These are phyloP conservation scores for Stephanodiscus triporus DNA, from an alignment of 108 stramenopile species.

Conservation along the genomic window DNA sequence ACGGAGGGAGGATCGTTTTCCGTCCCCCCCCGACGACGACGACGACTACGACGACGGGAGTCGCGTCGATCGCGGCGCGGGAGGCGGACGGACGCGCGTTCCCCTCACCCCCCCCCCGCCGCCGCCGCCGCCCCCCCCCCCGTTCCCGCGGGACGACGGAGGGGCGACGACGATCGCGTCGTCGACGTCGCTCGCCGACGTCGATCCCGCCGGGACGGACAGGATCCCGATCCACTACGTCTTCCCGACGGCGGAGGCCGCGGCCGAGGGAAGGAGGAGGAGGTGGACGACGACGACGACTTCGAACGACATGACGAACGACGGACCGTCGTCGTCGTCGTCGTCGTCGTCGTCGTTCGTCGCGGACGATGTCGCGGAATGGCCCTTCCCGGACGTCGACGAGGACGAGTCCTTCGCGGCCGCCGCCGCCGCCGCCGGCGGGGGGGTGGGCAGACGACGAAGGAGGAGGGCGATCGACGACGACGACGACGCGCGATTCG, in stretches of 20 bases:
- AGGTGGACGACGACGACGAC: too few species aligned
- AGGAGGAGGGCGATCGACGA: slow-evolving; percentile 12
- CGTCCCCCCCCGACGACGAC: too few species aligned
- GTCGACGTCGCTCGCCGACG: slow-evolving; percentile 7
- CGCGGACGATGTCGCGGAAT: slow-evolving; percentile 17
- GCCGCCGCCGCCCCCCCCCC: slow-evolving; percentile 36
- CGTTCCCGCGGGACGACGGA: not conserved
- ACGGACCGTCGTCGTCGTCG: not conserved
- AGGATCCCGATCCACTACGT: slow-evolving; percentile 49
- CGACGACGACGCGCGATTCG: slow-evolving; percentile 23
- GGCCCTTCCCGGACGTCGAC: slow-evolving; percentile 23
- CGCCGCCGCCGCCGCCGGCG: too few species aligned
- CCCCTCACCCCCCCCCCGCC: not conserved
- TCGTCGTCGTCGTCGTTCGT: slow-evolving; percentile 8
- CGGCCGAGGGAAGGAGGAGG: slow-evolving; percentile 27
- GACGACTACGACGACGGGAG: too few species aligned
- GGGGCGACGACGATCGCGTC: not conserved
- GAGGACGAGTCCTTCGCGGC: slow-evolving; percentile 15
- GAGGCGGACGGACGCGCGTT: not conserved
- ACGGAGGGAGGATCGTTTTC: too few species aligned
- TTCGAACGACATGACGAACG: too few species aligned
- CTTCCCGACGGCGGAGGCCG: slow-evolving; percentile 46
- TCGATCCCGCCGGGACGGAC: slow-evolving; percentile 45
- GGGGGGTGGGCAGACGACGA: not conserved
- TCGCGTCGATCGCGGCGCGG: too few species aligned